Evolutionary conservation across 306 rosid species (phyloP).

Genomic region (Crataegus laevigata): DNA sequence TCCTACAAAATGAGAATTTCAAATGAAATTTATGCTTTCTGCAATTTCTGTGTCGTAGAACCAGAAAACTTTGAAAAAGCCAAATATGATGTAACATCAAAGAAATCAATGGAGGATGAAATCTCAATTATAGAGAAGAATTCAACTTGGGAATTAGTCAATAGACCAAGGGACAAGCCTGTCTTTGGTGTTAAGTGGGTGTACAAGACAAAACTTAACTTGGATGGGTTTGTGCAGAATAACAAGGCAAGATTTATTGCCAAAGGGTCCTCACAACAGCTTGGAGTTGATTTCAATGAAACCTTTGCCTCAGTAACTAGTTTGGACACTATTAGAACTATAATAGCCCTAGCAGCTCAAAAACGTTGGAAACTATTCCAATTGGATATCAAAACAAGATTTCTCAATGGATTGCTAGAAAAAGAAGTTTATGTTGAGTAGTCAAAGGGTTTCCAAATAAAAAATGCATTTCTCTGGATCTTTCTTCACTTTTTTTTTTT

Average conservation of each 20-base stretch:
- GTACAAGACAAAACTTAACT: neutral
- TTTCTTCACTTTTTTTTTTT: too few species aligned
- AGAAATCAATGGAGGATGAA: neutral
- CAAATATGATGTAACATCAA: neutral
- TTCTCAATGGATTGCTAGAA: too few species aligned
- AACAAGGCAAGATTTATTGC: neutral
- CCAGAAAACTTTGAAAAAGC: neutral
- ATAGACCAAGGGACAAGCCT: too few species aligned
- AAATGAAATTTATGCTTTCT: neutral
- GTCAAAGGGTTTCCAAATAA: too few species aligned
- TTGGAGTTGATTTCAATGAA: neutral
- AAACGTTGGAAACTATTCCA: too few species aligned
- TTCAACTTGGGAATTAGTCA: neutral
- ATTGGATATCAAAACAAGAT: neutral
- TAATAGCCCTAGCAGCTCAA: neutral
- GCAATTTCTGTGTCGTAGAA: neutral
- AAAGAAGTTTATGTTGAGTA: too few species aligned
- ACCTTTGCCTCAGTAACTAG: neutral
- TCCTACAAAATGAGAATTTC: neutral
- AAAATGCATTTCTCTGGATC: too few species aligned
- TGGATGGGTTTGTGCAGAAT: neutral
- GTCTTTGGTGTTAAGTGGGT: neutral
- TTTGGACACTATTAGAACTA: neutral
- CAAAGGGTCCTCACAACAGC: neutral
- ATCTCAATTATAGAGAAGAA: too few species aligned